Conservation (phyloP, 179 eudicot species). For the Monotropa hypopitys region DNA sequence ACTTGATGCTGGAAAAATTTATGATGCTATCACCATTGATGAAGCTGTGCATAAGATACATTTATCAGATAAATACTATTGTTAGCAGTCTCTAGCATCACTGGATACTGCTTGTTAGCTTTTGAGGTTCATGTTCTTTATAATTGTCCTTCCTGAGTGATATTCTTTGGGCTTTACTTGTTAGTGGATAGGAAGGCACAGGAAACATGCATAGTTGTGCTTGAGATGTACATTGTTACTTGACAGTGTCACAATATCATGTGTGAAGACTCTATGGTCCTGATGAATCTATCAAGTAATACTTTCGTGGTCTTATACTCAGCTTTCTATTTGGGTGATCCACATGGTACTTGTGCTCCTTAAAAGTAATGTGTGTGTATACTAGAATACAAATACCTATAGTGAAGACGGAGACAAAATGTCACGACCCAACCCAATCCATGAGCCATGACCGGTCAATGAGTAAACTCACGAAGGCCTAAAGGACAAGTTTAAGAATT, state of each 20-base stretch:
- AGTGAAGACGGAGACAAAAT: too few relatives aligned
- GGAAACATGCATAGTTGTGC: not conserved
- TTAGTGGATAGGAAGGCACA: not conserved
- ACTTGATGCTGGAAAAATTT: not conserved
- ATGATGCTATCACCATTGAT: not conserved
- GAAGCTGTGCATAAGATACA: not conserved
- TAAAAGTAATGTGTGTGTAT: not conserved
- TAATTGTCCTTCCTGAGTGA: not conserved
- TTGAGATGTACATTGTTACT: slow-evolving; percentile 4
- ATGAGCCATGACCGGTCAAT: too few relatives aligned
- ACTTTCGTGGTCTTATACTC: not conserved
- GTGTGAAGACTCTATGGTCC: not conserved
- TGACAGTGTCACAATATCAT: not conserved
- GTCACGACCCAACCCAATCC: too few relatives aligned
- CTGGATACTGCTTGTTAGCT: not conserved
- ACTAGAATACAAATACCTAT: not conserved
- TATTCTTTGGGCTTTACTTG: not conserved
- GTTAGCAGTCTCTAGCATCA: not conserved
- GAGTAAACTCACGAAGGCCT: too few relatives aligned
- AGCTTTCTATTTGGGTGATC: not conserved
- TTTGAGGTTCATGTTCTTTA: not conserved
- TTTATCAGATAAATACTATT: not conserved
- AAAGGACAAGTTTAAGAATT: too few relatives aligned
- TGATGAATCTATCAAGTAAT: not conserved
- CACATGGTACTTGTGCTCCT: not conserved